Evolutionary conservation across 1,284 basidiomycete genomes (phyloP).

Genomic region (Fomitopsis schrenkii): DNA sequence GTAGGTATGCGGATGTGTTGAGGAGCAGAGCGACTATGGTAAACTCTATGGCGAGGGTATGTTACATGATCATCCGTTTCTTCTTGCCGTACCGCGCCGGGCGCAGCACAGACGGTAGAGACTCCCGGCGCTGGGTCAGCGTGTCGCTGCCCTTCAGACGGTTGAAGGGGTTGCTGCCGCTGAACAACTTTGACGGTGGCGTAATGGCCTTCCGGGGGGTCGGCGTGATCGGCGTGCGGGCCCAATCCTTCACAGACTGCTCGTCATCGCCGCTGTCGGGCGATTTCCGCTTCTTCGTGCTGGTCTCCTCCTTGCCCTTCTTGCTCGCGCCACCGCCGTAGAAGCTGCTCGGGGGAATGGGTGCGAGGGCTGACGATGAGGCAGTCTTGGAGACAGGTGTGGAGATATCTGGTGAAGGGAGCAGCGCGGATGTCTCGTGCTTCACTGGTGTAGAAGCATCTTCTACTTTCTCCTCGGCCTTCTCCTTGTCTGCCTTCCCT

Average conservation of each 20-base stretch:
- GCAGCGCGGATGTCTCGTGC: not conserved
- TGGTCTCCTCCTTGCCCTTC: constrained; percentile 20
- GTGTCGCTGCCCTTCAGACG: constrained; percentile 31
- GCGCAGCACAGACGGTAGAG: constrained; percentile 9
- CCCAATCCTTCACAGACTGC: constrained; percentile 20
- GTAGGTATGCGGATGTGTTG: too few relatives aligned
- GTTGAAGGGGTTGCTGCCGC: constrained; percentile 30
- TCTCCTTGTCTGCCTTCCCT: not conserved
- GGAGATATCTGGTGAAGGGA: constrained; percentile 12
- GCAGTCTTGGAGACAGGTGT: constrained; percentile 14
- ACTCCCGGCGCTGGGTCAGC: constrained; percentile 22
- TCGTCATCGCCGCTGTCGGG: constrained; percentile 27
- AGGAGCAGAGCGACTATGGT: not conserved
- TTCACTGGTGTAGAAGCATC: constrained; percentile 15
- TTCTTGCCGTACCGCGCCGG: constrained; percentile 25
- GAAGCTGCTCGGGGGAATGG: constrained; percentile 42
- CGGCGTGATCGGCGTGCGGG: constrained; percentile 22
- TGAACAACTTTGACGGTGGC: not conserved
- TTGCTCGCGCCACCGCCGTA: constrained; percentile 34
- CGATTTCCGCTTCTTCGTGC: constrained; percentile 40
- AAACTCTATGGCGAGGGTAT: not conserved
- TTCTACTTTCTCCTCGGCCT: constrained; percentile 6
- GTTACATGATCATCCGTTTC: constrained; percentile 14
- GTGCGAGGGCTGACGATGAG: constrained; percentile 12
- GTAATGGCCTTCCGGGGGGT: constrained; percentile 13